Evolutionary conservation across 1,284 basidiomycete genomes (phyloP).

Genomic region (Fomes fomentarius): DNA sequence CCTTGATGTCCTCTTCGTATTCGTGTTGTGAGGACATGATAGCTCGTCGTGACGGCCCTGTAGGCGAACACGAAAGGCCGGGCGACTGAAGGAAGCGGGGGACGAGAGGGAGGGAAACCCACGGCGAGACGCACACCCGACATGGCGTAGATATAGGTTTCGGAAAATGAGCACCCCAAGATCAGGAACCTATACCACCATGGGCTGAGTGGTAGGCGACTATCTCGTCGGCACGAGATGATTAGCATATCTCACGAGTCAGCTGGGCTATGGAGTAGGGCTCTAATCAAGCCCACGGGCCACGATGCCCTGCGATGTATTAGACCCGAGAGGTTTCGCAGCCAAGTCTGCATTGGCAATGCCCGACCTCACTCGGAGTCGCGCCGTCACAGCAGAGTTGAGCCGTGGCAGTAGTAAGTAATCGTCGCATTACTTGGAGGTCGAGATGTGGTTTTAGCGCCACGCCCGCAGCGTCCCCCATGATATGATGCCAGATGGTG

Average conservation of each 20-base stretch:
- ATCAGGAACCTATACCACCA: background rate
- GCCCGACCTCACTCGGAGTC: no score
- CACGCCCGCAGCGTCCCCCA: no score
- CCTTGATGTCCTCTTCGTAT: background rate
- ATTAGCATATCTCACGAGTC: background rate
- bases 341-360: no score
- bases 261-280: background rate
- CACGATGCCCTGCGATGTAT: no score
- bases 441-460: no score
- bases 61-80: background rate
- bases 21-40: background rate
- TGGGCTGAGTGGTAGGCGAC: background rate
- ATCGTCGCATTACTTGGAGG: no score
- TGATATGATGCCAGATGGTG: no score
- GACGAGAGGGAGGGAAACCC: background rate
- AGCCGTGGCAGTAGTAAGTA: no score
- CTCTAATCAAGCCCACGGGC: background rate
- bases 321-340: no score
- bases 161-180: background rate
- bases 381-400: no score
- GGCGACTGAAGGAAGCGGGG: background rate
- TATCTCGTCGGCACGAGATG: background rate
- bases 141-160: background rate
- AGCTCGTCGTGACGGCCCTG: background rate
- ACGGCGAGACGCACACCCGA: background rate